phyloP scores from a whole-genome alignment of 768 basidiomycete genomes.

The Cyclocybe aegerita region DNA sequence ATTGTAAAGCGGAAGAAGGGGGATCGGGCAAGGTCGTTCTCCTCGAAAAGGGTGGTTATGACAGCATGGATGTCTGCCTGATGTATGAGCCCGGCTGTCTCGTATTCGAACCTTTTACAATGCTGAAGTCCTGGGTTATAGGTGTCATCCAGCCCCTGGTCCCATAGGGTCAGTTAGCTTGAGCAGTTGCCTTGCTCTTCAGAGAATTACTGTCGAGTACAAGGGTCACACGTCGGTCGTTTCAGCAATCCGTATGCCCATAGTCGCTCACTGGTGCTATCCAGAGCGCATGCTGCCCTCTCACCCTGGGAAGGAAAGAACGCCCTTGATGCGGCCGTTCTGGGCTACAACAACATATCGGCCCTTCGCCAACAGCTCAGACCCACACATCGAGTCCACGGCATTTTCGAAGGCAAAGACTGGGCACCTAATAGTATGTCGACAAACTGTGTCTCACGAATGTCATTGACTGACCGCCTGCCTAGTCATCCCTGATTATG shows the following conservation, averaged over 20 bases:
- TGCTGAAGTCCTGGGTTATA: conserved; percentile 18
- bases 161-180: conserved; percentile 68
- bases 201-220: conserved; percentile 62
- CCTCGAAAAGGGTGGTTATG: conserved; percentile 71
- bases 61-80: conserved; percentile 74
- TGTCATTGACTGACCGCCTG: not conserved
- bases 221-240: conserved; percentile 64
- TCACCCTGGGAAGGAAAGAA: conserved; percentile 87
- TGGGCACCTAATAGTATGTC: conserved; percentile 72
- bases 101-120: too few species aligned
- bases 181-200: conserved; percentile 61
- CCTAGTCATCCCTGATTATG: conserved; percentile 80
- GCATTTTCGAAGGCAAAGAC: conserved; percentile 72
- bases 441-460: not conserved
- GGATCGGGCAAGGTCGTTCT: conserved; percentile 71
- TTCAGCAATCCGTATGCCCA: not conserved
- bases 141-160: conserved; percentile 84
- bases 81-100: conserved; percentile 44
- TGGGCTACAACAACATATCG: conserved; percentile 79
- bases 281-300: conserved; percentile 73
- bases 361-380: conserved; percentile 80
- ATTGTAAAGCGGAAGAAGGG: conserved; percentile 72
- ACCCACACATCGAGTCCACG: conserved; percentile 78
- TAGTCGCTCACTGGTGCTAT: not conserved
- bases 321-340: conserved; percentile 81